Percentiles rank a stretch among this genome's conserved stretches.
Conservation (phyloP, 495 filamentous ascomycete genomes). For the Penicillium angulare region DNA sequence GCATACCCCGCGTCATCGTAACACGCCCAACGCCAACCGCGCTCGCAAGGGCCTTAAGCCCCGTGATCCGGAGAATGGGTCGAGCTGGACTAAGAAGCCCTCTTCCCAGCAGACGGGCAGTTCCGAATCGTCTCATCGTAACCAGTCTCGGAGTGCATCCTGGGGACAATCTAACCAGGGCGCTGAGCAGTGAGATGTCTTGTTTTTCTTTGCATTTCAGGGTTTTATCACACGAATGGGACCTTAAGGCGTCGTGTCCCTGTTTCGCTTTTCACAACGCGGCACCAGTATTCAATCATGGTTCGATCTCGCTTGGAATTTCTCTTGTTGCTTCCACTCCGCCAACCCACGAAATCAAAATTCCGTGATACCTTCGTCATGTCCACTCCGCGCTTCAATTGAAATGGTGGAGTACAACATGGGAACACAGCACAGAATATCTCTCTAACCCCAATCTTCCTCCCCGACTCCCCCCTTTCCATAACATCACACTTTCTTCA, state of each 20-base stretch:
- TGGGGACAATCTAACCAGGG: constrained; percentile 31
- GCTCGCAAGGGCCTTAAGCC: neutral
- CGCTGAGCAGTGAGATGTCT: constrained; percentile 19
- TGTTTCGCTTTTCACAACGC: neutral
- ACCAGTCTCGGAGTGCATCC: constrained; percentile 30
- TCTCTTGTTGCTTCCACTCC: neutral
- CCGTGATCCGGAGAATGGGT: neutral
- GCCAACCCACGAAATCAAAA: neutral
- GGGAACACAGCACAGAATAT: neutral
- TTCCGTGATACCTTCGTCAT: neutral
- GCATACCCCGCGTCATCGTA: constrained; percentile 26
- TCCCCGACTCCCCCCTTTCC: constrained; percentile 3
- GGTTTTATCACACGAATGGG: neutral
- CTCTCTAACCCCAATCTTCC: neutral
- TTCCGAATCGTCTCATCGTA: constrained; percentile 26
- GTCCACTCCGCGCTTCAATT: neutral
- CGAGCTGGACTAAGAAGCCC: constrained; percentile 30
- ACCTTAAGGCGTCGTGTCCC: neutral
- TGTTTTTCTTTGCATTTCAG: neutral
- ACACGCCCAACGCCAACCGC: constrained; percentile 26
- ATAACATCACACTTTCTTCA: constrained; percentile 11
- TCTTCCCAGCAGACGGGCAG: constrained; percentile 26
- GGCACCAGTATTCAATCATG: too few species aligned
- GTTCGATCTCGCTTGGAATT: neutral
- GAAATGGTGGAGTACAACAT: neutral